A percentile compares a stretch with the other conserved stretches of the same genome.
phyloP scores from a whole-genome alignment of 2,329 filamentous ascomycete genomes.

The Epichloe sylvatica region DNA sequence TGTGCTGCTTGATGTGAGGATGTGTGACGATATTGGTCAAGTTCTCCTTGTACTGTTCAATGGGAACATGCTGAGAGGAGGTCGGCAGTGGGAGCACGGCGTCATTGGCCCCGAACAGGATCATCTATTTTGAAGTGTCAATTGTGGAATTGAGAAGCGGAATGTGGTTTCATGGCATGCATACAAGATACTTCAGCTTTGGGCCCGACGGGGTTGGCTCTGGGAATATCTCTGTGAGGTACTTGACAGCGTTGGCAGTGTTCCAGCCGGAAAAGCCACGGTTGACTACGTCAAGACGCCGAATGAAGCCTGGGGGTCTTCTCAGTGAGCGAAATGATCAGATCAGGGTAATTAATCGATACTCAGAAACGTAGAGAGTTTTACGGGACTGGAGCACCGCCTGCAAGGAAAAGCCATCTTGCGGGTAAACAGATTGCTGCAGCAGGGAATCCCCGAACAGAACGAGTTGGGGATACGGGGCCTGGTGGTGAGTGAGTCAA shows the following conservation, averaged over 20 bases:
- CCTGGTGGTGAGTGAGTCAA: slow-evolving; percentile 1
- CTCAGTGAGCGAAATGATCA: background rate
- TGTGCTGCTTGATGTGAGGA: slow-evolving; percentile 52
- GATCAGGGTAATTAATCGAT: background rate
- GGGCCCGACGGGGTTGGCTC: slow-evolving; percentile 41
- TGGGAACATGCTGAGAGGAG: slow-evolving; percentile 60
- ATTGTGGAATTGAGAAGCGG: background rate
- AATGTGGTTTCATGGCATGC: slow-evolving; percentile 11
- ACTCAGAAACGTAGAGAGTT: slow-evolving; percentile 13
- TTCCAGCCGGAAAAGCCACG: slow-evolving; percentile 81
- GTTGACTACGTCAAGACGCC: slow-evolving; percentile 76
- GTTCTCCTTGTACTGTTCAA: slow-evolving; percentile 64
- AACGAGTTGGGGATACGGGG: slow-evolving; percentile 55
- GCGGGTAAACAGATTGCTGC: slow-evolving; percentile 47
- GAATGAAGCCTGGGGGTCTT: slow-evolving; percentile 46
- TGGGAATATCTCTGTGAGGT: slow-evolving; percentile 58
- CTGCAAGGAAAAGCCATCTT: slow-evolving; percentile 60
- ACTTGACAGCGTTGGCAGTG: slow-evolving; percentile 56
- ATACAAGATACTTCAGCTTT: slow-evolving; percentile 53
- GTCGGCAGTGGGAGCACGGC: slow-evolving; percentile 51
- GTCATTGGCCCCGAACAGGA: slow-evolving; percentile 88
- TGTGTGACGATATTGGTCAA: slow-evolving; percentile 59
- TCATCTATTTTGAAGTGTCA: slow-evolving; percentile 32
- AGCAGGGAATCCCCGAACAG: slow-evolving; percentile 87
- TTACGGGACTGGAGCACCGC: slow-evolving; percentile 55